Percentiles rank a stretch among this genome's conserved stretches.
These are phyloP conservation scores for Leccinum pellstonianum DNA, from an alignment of 768 basidiomycete species.

Conservation along the genomic window DNA sequence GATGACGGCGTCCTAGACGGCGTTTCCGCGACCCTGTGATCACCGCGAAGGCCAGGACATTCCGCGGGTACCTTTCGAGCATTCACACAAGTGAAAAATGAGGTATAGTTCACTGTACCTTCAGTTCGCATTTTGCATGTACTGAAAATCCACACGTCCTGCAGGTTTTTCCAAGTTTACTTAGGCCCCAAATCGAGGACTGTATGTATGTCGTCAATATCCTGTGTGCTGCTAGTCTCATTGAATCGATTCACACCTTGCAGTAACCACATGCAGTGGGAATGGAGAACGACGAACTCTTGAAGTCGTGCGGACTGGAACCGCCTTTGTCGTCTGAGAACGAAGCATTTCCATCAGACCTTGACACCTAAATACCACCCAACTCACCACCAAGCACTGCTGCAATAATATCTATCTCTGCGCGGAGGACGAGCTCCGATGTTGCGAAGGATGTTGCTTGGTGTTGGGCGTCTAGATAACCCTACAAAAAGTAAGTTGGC, in stretches of 20 bases:
- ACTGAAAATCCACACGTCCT: slow-evolving; percentile 74
- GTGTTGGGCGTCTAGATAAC: slow-evolving; percentile 61
- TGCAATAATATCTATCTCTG: slow-evolving; percentile 64
- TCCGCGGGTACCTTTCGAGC: slow-evolving; percentile 66
- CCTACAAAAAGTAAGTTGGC: slow-evolving; percentile 38
- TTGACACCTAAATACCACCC: background rate
- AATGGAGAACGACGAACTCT: slow-evolving; percentile 83
- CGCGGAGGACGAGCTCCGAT: slow-evolving; percentile 54
- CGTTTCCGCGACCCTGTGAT: slow-evolving; percentile 25
- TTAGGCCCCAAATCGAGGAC: slow-evolving; percentile 86
- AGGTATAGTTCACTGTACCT: slow-evolving; percentile 43
- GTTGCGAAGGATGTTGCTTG: slow-evolving; percentile 53
- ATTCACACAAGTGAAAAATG: slow-evolving; percentile 11
- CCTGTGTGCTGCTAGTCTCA: background rate
- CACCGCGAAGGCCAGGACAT: slow-evolving; percentile 42
- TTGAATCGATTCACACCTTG: slow-evolving; percentile 47
- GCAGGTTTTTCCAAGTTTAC: slow-evolving; percentile 86
- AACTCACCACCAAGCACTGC: slow-evolving; percentile 62
- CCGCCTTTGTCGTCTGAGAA: slow-evolving; percentile 69
- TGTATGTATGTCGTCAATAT: slow-evolving; percentile 28
- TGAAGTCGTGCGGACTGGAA: slow-evolving; percentile 73
- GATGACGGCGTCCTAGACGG: slow-evolving; percentile 34
- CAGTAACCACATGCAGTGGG: slow-evolving; percentile 82
- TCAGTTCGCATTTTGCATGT: slow-evolving; percentile 83
- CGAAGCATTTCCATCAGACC: slow-evolving; percentile 11